These are phyloP conservation scores for Serendipita indica DNA, from an alignment of 768 basidiomycete genomes.

Conservation along the genomic window DNA sequence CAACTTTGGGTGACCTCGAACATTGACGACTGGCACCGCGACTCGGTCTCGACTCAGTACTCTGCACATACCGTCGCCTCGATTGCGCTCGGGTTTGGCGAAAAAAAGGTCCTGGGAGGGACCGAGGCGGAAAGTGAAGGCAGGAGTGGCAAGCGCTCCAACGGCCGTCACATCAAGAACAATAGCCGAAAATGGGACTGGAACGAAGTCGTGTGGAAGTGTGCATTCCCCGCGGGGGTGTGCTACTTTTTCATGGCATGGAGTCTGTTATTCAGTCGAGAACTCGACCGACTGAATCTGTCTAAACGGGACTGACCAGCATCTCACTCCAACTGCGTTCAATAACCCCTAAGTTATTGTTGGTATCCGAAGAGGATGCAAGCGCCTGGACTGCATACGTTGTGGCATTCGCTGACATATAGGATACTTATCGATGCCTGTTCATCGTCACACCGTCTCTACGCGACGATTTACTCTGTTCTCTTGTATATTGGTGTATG, in stretches of 20 bases:
- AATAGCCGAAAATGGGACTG: slow-evolving; percentile 79
- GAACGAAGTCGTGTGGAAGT: slow-evolving; percentile 51
- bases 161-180: no score
- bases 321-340: no score
- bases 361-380: no score
- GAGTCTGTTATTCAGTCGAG: slow-evolving; percentile 20
- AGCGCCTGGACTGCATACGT: no score
- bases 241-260: slow-evolving; percentile 74
- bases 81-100: slow-evolving; percentile 24
- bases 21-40: slow-evolving; percentile 29
- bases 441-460: no score
- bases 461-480: no score
- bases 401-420: no score
- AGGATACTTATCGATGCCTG: no score
- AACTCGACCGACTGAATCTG: no score
- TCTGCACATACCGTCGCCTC: not conserved
- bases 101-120: slow-evolving; percentile 16
- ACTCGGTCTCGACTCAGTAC: not conserved
- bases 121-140: slow-evolving; percentile 9
- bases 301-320: no score
- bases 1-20: slow-evolving; percentile 97
- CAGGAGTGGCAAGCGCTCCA: not conserved
- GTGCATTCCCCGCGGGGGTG: slow-evolving; percentile 57
- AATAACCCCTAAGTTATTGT: no score
- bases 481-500: no score